Conservation (phyloP, 75 land plant species). For the Selaginella tamariscina region DNA sequence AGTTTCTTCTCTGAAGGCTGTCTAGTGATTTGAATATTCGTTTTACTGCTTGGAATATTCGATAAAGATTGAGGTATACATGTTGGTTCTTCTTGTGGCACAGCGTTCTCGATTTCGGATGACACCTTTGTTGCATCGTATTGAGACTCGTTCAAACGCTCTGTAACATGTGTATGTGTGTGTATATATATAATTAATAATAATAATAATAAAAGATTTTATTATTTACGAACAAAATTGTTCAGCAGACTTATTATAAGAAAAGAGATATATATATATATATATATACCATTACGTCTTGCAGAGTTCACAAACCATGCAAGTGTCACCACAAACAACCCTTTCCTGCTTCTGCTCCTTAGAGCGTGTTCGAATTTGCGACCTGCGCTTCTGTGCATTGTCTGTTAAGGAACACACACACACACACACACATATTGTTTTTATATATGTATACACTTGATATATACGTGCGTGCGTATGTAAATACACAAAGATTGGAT, state of each 20-base stretch:
- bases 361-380: conserved; percentile 87
- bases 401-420: conserved; percentile 29
- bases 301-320: conserved; percentile 94
- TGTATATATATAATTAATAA: no score
- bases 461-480: no score
- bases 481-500: no score
- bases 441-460: not conserved
- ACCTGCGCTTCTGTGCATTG: conserved; percentile 59
- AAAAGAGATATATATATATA: not conserved
- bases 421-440: not conserved
- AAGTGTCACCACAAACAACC: conserved; percentile 68
- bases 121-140: not conserved
- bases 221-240: not conserved
- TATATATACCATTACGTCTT: conserved; percentile 48
- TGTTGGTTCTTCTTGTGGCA: not conserved
- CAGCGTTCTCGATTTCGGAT: not conserved
- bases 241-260: no score
- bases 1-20: not conserved
- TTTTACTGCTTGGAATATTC: not conserved
- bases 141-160: not conserved
- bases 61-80: not conserved
- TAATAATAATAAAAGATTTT: not conserved
- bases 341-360: conserved; percentile 63
- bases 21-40: no score
- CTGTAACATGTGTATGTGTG: no score